These are phyloP conservation scores for Deuterostichococcus epilithicus DNA, from an alignment of 139 green algal genomes.

Conservation along the genomic window DNA sequence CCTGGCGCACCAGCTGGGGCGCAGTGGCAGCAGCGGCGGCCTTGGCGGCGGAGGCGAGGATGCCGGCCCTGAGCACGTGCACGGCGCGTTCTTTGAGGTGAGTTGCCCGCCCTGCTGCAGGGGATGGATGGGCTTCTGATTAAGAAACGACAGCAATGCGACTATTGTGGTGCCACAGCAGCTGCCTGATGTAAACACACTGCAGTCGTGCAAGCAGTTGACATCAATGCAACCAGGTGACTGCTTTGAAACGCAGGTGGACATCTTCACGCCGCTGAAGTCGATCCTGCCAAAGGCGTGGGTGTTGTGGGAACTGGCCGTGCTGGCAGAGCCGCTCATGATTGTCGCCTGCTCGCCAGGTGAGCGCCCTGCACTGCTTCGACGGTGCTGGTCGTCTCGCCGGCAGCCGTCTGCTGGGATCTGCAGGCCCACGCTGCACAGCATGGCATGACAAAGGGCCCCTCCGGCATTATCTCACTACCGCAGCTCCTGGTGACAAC, in stretches of 20 bases:
- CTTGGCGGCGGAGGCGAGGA: too few species aligned
- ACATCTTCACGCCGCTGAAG: conserved; percentile 49
- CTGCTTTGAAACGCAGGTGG: conserved; percentile 13
- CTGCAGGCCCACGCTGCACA: background rate
- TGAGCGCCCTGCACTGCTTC: background rate
- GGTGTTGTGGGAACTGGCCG: conserved; percentile 81
- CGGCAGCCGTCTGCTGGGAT: background rate
- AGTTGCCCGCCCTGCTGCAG: too few species aligned
- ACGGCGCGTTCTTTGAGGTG: conserved; percentile 22
- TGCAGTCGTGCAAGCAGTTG: too few species aligned
- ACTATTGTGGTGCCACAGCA: too few species aligned
- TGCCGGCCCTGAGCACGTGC: background rate
- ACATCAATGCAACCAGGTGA: too few species aligned
- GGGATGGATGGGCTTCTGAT: too few species aligned
- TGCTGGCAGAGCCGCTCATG: conserved; percentile 76
- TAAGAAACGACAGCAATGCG: too few species aligned
- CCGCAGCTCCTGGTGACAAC: too few species aligned
- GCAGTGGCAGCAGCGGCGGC: background rate
- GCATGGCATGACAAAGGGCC: background rate
- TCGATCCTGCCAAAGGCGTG: conserved; percentile 47
- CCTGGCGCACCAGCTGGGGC: too few species aligned
- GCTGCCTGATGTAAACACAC: too few species aligned
- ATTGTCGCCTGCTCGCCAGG: conserved; percentile 67
- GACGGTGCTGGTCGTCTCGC: background rate
- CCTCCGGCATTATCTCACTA: too few species aligned